Percentiles rank a stretch among this genome's conserved stretches.
Evolutionary conservation across 164 flowering plant species (phyloP).

Genomic region (Amborella trichopoda): DNA sequence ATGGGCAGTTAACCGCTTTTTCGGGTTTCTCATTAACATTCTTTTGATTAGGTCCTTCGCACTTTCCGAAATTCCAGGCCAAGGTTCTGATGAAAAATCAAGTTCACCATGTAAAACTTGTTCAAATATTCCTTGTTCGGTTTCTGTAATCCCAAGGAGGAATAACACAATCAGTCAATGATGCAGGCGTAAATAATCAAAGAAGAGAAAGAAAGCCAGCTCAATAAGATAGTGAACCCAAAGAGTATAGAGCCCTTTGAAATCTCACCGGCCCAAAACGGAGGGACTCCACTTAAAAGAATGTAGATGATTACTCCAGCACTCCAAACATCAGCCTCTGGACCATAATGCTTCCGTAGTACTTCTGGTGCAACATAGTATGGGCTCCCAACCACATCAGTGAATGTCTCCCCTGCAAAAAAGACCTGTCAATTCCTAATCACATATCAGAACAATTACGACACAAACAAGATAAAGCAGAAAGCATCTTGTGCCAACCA

Average conservation of each 20-base stretch:
- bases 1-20: slow-evolving; percentile 61
- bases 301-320: slow-evolving; percentile 78
- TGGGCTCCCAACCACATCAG: slow-evolving; percentile 87
- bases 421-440: not conserved
- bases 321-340: slow-evolving; percentile 89
- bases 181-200: not conserved
- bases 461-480: too few species aligned
- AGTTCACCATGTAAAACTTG: slow-evolving; percentile 64
- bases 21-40: slow-evolving; percentile 69
- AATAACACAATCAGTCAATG: not conserved
- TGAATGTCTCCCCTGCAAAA: slow-evolving; percentile 58
- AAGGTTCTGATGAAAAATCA: slow-evolving; percentile 66
- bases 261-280: slow-evolving; percentile 92
- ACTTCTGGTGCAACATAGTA: slow-evolving; percentile 93
- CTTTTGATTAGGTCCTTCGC: slow-evolving; percentile 70
- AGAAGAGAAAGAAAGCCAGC: not conserved
- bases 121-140: slow-evolving; percentile 66
- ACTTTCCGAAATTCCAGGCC: slow-evolving; percentile 69
- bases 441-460: too few species aligned
- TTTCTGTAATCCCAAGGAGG: slow-evolving; percentile 26
- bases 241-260: too few species aligned
- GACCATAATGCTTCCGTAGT: slow-evolving; percentile 53
- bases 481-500: too few species aligned
- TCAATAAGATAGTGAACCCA: not conserved
- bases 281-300: slow-evolving; percentile 74